These are phyloP conservation scores for Babesia bovis DNA, from an alignment of 169 alveolate genomes.

Conservation along the genomic window DNA sequence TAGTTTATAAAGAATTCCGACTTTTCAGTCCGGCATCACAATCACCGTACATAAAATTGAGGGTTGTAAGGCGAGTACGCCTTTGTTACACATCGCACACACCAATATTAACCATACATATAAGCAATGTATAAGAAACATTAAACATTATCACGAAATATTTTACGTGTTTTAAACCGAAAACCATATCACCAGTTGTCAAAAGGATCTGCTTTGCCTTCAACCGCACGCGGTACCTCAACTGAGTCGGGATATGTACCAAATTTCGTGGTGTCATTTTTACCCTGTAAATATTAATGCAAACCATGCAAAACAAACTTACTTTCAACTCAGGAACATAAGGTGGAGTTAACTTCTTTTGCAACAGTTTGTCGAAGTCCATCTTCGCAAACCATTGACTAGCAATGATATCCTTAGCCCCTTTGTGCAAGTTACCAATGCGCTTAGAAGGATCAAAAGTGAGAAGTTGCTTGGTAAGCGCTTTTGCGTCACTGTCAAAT, in stretches of 20 bases:
- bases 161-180: background rate
- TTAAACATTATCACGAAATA: background rate
- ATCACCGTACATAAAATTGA: no score
- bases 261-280: constrained; percentile 20
- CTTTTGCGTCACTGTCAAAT: constrained; percentile 75
- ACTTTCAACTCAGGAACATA: constrained; percentile 76
- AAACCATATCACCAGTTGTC: constrained; percentile 70
- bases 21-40: no score
- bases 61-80: constrained; percentile 2
- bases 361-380: constrained; percentile 80
- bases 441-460: constrained; percentile 93
- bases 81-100: constrained; percentile 5
- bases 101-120: background rate
- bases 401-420: constrained; percentile 90
- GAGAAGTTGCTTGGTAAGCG: constrained; percentile 89
- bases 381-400: constrained; percentile 86
- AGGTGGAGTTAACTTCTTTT: constrained; percentile 82
- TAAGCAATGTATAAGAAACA: background rate
- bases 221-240: constrained; percentile 45
- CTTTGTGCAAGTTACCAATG: constrained; percentile 92
- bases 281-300: background rate
- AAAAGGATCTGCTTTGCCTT: constrained; percentile 75
- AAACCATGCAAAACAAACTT: background rate
- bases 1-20: background rate
- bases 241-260: constrained; percentile 44